Percentiles rank a stretch among this genome's conserved stretches.
These are phyloP conservation scores for Wickerhamomyces hampshirensis DNA, from an alignment of 805 yeast genomes.

Conservation along the genomic window DNA sequence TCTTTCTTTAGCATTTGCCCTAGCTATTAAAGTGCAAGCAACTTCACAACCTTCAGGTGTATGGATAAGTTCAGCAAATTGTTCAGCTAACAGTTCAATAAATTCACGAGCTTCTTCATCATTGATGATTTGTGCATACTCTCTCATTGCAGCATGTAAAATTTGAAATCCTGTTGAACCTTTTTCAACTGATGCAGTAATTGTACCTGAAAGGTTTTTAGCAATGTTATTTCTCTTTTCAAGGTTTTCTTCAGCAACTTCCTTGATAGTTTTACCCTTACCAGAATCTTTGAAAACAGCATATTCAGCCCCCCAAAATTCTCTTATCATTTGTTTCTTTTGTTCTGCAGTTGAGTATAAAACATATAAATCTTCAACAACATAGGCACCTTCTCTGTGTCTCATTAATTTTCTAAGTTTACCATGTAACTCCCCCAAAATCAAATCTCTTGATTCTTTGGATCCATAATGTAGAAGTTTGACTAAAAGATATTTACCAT, in stretches of 20 bases:
- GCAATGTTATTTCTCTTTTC: constrained; percentile 77
- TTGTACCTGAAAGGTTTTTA: constrained; percentile 73
- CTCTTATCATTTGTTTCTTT: constrained; percentile 86
- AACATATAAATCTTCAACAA: constrained; percentile 86
- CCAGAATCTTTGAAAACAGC: constrained; percentile 83
- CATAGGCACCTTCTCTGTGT: constrained; percentile 97
- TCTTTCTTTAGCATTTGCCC: constrained; percentile 89
- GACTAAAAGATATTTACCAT: constrained; percentile 87
- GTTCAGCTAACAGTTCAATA: constrained; percentile 78
- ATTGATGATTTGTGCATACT: constrained; percentile 69
- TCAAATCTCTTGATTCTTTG: constrained; percentile 67
- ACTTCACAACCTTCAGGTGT: constrained; percentile 94
- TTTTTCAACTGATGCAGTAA: constrained; percentile 86
- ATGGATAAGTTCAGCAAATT: constrained; percentile 91
- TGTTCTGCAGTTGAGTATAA: constrained; percentile 82
- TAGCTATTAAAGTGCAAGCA: constrained; percentile 74
- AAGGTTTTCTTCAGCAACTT: constrained; percentile 58
- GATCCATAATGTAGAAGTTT: constrained; percentile 91
- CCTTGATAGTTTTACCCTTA: constrained; percentile 55
- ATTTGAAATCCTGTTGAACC: constrained; percentile 96
- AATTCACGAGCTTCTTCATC: constrained; percentile 72
- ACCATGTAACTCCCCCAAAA: constrained; percentile 86
- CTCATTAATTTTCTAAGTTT: constrained; percentile 87
- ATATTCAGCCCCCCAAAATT: constrained; percentile 94
- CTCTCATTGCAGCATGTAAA: constrained; percentile 93